Percentiles rank a stretch among this genome's conserved stretches.
Evolutionary conservation across 1,284 basidiomycete genomes (phyloP).

Genomic region (Cryptococcus sp.): DNA sequence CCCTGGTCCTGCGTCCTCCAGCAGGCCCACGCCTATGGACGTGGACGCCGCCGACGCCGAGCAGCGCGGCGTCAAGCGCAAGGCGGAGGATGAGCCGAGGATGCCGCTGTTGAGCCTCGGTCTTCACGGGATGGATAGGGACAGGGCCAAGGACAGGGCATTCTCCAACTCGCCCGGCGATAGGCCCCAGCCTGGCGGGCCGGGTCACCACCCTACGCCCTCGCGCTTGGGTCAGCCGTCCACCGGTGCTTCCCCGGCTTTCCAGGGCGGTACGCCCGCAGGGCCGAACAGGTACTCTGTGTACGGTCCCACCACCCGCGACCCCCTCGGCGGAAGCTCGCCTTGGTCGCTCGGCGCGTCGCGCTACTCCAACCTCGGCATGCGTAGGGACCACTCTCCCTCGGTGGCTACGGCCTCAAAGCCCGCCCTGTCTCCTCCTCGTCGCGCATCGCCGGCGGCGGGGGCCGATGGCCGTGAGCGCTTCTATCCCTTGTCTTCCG

Average conservation of each 20-base stretch:
- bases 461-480: slow-evolving; percentile 16
- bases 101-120: slow-evolving; percentile 31
- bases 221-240: slow-evolving; percentile 17
- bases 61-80: slow-evolving; percentile 40
- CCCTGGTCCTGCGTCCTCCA: slow-evolving; percentile 7
- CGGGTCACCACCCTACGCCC: slow-evolving; percentile 3
- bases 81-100: slow-evolving; percentile 35
- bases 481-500: slow-evolving; percentile 12
- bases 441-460: slow-evolving; percentile 33
- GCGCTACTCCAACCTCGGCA: slow-evolving; percentile 28
- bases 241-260: neutral
- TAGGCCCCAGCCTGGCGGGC: neutral
- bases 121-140: slow-evolving; percentile 20
- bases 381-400: slow-evolving; percentile 32
- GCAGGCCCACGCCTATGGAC: slow-evolving; percentile 20
- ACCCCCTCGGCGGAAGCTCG: slow-evolving; percentile 25
- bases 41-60: slow-evolving; percentile 30
- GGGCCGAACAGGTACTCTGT: slow-evolving; percentile 35
- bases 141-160: slow-evolving; percentile 29
- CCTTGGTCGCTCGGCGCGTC: slow-evolving; percentile 29
- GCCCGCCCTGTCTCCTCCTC: slow-evolving; percentile 18
- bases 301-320: slow-evolving; percentile 42
- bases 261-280: neutral
- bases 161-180: slow-evolving; percentile 32
- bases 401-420: slow-evolving; percentile 19